Percentiles rank a stretch among this genome's conserved stretches.
Conservation (phyloP, 78 protist genomes). For the Chrysochromulina parva region DNA sequence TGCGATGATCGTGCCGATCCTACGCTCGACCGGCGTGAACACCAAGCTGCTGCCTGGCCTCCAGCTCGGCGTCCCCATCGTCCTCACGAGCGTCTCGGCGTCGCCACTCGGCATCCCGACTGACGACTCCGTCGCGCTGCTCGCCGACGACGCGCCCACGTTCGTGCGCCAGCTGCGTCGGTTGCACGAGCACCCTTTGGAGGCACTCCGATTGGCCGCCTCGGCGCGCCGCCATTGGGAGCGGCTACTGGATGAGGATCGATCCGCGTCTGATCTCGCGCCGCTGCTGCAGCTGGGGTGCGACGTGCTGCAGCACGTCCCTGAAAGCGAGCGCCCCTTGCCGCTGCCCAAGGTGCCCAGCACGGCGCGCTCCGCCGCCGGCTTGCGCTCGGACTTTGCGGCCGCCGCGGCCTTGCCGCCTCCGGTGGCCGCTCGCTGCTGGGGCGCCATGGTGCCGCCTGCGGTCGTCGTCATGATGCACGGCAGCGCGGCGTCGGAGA, state of each 20-base stretch:
- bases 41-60: not conserved
- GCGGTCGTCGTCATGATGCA: not conserved
- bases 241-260: not conserved
- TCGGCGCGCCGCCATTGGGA: not conserved
- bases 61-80: not conserved
- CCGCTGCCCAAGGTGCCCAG: not conserved
- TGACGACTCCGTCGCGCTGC: not conserved
- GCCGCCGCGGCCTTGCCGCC: not conserved
- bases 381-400: not conserved
- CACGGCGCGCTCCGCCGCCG: not conserved
- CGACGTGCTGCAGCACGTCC: not conserved
- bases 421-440: not conserved
- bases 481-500: not conserved
- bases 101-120: not conserved
- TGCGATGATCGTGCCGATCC: slow-evolving; percentile 3
- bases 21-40: slow-evolving; percentile 16
- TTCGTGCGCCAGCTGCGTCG: not conserved
- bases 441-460: not conserved
- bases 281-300: not conserved
- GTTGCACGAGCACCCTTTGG: not conserved
- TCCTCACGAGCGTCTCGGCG: not conserved
- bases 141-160: not conserved
- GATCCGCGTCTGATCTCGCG: not conserved
- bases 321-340: not conserved
- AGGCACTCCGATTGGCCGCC: not conserved